Base-by-base conservation (phyloP, 2,329 filamentous ascomycete genomes). In the Ophiostoma quercus region DNA sequence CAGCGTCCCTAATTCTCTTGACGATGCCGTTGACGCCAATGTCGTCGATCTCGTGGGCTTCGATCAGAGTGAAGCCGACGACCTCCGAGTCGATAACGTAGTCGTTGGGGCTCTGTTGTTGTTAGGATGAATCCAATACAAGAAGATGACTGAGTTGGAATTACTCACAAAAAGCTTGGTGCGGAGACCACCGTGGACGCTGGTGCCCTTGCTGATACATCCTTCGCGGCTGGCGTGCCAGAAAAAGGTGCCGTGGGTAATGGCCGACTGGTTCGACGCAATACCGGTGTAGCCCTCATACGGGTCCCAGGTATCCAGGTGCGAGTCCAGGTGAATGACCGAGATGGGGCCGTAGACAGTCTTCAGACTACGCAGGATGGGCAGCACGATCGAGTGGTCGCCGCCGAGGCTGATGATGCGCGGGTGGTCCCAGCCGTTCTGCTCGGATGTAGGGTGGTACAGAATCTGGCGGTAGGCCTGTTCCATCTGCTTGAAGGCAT, bases 241-340 rank as follows among this genome's bases (percentile, higher is more conserved):
- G 81, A 95, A 95, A 81, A 94, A 94, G 1, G 92, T 94, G 43
- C 92, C 92, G 80, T 95, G 91, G 79, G 94, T 95, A 80, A 95
- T 88, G 72, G 84, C 84, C 16, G 92, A 92, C 66, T 88, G 86
- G 73, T 93, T 86, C 41, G 87, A 90, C 0, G 91, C 91, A 0
- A 90, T 88, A 32, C 91, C 92, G 66, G 92, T 92, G 74, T 95
- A 95, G 41, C 94, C 92, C 77, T 94, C 70, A n/a, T 70, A 70
- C 1, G 71, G 71, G 54, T 73, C 69, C 72, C 71, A 74, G 51
- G 74, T 75, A 68, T 75, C 74, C 4, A 75, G 69, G 71, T 77
- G 76, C 1, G 75, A 74, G 71, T 77, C 76, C n/a, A 77, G 75
- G 67, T 77, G 76, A 39, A 77, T 76, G 3, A 77, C 76, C 2